Conservation (phyloP, 2,329 filamentous ascomycete species). For the Drechslerella dactyloides region DNA sequence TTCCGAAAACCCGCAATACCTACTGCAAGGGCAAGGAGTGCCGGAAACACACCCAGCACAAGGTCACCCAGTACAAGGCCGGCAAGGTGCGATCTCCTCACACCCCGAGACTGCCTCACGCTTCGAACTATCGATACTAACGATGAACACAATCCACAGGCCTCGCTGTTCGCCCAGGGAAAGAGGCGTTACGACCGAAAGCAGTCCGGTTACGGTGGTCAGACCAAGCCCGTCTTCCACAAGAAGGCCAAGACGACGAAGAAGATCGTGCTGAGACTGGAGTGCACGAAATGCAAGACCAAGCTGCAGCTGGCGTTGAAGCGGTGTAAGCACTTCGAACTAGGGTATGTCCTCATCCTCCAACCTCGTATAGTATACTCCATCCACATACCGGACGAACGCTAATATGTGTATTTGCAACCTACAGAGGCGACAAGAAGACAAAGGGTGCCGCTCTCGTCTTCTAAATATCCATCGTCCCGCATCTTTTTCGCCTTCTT, state of each 20-base stretch:
- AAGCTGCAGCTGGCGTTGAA: conserved; percentile 95
- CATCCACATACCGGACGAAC: conserved; percentile 17
- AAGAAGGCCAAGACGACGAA: conserved; percentile 99
- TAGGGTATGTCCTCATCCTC: conserved; percentile 73
- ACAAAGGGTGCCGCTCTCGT: conserved; percentile 99
- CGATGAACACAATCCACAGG: conserved; percentile 61
- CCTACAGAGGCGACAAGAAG: conserved; percentile 98
- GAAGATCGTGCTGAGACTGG: conserved; percentile 98
- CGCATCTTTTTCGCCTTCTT: conserved; percentile 26
- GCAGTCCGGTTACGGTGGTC: conserved; percentile 99
- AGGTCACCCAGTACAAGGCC: conserved; percentile 96
- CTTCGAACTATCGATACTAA: conserved; percentile 17
- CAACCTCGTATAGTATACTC: neutral
- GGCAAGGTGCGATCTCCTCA: conserved; percentile 71
- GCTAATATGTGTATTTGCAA: conserved; percentile 51
- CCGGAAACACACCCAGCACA: conserved; percentile 89
- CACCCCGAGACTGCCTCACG: conserved; percentile 7
- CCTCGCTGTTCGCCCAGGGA: conserved; percentile 95
- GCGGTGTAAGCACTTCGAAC: conserved; percentile 99
- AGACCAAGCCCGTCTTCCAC: conserved; percentile 99
- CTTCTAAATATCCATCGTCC: conserved; percentile 77
- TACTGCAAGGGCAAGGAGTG: conserved; percentile 97
- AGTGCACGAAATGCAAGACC: conserved; percentile 97
- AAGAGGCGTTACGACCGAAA: conserved; percentile 99
- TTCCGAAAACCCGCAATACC: conserved; percentile 96